Evolutionary conservation across 352 stramenopile genomes (phyloP).

Genomic region (Globisporangium emineosum): DNA sequence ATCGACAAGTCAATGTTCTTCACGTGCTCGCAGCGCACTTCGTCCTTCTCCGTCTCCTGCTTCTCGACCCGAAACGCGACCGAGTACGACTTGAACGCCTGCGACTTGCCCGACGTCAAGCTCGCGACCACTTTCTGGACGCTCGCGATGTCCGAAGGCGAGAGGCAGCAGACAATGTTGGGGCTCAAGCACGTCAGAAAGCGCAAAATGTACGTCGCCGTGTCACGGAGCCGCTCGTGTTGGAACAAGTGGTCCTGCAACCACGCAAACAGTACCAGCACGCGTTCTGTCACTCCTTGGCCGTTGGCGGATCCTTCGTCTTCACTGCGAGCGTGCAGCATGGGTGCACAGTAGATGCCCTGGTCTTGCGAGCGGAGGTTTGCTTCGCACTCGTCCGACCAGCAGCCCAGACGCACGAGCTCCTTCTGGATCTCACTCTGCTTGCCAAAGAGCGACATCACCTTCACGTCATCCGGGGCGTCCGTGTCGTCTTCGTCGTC

Average conservation of each 20-base stretch:
- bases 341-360: conserved; percentile 52
- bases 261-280: conserved; percentile 62
- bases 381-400: conserved; percentile 41
- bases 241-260: conserved; percentile 43
- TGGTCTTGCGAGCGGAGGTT: conserved; percentile 36
- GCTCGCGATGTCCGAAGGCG: conserved; percentile 4
- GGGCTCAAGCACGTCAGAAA: conserved; percentile 28
- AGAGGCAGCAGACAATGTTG: conserved; percentile 19
- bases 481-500: background rate
- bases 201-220: conserved; percentile 66
- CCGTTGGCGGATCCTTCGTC: background rate
- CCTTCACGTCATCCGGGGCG: conserved; percentile 18
- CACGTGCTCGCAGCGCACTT: conserved; percentile 9
- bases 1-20: background rate
- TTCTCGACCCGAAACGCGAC: conserved; percentile 17
- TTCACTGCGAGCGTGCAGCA: background rate
- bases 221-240: conserved; percentile 42
- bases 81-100: conserved; percentile 17
- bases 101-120: background rate
- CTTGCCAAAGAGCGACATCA: conserved; percentile 58
- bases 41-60: conserved; percentile 16
- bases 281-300: background rate
- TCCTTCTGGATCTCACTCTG: conserved; percentile 48
- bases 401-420: conserved; percentile 32
- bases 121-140: conserved; percentile 8